Evolutionary conservation across 768 basidiomycete species (phyloP).

Genomic region (Cystofilobasidium bisporidii): DNA sequence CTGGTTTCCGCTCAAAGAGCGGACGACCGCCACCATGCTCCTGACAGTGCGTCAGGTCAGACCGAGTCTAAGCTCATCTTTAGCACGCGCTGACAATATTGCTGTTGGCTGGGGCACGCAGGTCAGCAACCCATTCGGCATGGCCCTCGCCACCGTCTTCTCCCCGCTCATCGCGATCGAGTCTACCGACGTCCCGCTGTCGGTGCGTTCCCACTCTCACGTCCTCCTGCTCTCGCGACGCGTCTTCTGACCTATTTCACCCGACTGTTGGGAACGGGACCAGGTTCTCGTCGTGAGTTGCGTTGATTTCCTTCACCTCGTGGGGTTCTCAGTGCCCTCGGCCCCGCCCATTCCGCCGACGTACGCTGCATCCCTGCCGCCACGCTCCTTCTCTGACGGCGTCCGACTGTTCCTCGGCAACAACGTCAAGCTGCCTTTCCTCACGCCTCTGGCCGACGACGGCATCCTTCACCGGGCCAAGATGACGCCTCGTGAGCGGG

Average conservation of each 20-base stretch:
- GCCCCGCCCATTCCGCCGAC: constrained; percentile 68
- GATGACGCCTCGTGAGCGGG: constrained; percentile 58
- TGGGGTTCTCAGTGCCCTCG: constrained; percentile 51
- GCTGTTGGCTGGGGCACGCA: neutral
- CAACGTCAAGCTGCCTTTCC: neutral
- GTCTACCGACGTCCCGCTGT: constrained; percentile 1
- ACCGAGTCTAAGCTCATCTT: no score
- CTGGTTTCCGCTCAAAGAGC: constrained; percentile 68
- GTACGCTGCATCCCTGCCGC: constrained; percentile 32
- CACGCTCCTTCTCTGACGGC: constrained; percentile 30
- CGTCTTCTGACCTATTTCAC: no score
- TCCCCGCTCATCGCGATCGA: constrained; percentile 48
- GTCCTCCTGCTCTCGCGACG: no score
- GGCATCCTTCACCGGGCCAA: constrained; percentile 42
- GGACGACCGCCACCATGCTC: constrained; percentile 68
- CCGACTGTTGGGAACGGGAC: no score
- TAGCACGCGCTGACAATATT: no score
- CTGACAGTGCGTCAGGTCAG: constrained; percentile 42
- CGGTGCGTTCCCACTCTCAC: no score
- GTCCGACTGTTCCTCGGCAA: constrained; percentile 38
- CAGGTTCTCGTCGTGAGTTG: constrained; percentile 11
- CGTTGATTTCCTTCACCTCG: constrained; percentile 45
- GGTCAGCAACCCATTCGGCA: constrained; percentile 47
- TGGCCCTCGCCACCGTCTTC: constrained; percentile 62
- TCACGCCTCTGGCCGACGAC: constrained; percentile 34